Evolutionary conservation across 2,329 filamentous ascomycete species (phyloP).

Genomic region (Botrytis byssoidea): DNA sequence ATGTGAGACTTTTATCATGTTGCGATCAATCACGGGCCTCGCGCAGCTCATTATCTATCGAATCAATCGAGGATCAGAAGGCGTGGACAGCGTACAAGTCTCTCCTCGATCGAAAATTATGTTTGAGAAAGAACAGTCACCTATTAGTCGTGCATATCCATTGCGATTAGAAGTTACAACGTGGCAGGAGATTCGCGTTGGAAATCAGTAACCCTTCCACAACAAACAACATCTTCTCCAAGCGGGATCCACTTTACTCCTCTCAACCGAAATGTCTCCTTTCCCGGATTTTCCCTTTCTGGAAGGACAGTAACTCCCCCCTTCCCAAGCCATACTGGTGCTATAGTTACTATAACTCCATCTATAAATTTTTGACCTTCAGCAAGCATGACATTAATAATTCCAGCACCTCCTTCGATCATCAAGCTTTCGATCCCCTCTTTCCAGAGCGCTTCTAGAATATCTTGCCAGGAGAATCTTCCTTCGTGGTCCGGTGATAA

Average conservation of each 20-base stretch:
- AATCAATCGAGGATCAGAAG: neutral
- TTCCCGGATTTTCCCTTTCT: conserved; percentile 14
- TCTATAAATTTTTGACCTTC: conserved; percentile 63
- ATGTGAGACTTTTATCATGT: neutral
- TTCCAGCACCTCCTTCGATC: conserved; percentile 82
- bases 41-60: neutral
- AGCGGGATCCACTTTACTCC: conserved; percentile 29
- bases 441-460: neutral
- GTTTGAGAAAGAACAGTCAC: neutral
- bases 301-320: conserved; percentile 81
- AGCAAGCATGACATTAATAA: conserved; percentile 80
- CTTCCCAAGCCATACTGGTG: conserved; percentile 83
- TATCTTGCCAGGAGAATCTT: conserved; percentile 1
- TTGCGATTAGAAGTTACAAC: neutral
- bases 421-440: conserved; percentile 68
- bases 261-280: conserved; percentile 22
- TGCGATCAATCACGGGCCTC: neutral
- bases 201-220: conserved; percentile 21
- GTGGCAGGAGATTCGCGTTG: no score
- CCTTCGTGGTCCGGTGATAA: neutral
- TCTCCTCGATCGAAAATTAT: neutral
- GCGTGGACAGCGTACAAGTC: neutral
- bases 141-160: neutral
- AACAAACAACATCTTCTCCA: conserved; percentile 32
- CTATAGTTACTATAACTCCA: conserved; percentile 82